Conservation (phyloP, 2,329 filamentous ascomycete species). For the Rachicladosporium sp. region DNA sequence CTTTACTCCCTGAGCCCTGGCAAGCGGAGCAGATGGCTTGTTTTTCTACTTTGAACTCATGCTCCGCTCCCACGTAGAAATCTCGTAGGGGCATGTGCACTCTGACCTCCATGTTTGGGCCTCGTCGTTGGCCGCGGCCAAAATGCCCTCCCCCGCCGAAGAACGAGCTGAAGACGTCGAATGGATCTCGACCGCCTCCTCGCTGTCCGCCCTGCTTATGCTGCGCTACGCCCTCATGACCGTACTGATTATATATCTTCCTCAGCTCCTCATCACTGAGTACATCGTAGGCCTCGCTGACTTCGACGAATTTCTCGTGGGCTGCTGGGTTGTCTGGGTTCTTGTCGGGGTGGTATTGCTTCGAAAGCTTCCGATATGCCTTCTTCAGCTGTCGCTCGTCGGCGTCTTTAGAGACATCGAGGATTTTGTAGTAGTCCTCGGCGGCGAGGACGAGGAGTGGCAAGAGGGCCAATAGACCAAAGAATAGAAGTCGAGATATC, state of each 20-base stretch:
- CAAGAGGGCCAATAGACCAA: slow-evolving; percentile 31
- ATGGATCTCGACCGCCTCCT: slow-evolving; percentile 61
- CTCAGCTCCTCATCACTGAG: slow-evolving; percentile 69
- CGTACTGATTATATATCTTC: slow-evolving; percentile 86
- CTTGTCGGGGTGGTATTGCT: slow-evolving; percentile 96
- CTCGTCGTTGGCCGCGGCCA: slow-evolving; percentile 62
- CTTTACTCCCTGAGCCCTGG: slow-evolving; percentile 71
- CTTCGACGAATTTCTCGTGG: slow-evolving; percentile 81
- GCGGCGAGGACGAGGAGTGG: slow-evolving; percentile 33
- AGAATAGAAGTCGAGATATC: slow-evolving; percentile 4
- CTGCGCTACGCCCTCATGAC: slow-evolving; percentile 80
- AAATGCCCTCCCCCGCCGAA: slow-evolving; percentile 87
- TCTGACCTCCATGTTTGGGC: slow-evolving; percentile 79
- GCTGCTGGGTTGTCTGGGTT: slow-evolving; percentile 75
- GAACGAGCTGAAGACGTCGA: slow-evolving; percentile 92
- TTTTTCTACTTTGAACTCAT: slow-evolving; percentile 83
- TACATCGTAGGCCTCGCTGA: slow-evolving; percentile 90
- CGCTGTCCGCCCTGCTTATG: slow-evolving; percentile 60
- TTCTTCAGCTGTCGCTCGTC: slow-evolving; percentile 83
- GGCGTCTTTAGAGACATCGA: slow-evolving; percentile 68
- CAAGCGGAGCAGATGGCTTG: slow-evolving; percentile 90
- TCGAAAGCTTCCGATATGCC: slow-evolving; percentile 81
- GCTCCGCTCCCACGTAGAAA: slow-evolving; percentile 82
- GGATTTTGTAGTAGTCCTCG: slow-evolving; percentile 72
- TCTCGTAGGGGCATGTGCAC: slow-evolving; percentile 69